Evolutionary conservation across 2,329 filamentous ascomycete species (phyloP).

Genomic region (Mariannaea elegans): DNA sequence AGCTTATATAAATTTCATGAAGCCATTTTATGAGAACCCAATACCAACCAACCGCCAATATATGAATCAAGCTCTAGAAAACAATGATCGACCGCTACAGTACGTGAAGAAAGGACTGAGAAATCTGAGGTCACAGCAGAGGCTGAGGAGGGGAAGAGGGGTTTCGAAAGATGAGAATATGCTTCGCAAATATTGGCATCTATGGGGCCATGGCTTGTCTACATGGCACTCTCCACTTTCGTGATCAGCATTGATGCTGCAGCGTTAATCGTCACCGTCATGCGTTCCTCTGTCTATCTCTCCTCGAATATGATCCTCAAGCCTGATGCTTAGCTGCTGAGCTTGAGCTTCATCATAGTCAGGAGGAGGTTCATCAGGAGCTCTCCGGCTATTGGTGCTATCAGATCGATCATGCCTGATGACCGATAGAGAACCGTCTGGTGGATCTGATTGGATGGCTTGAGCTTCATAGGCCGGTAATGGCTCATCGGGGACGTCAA

Average conservation of each 20-base stretch:
- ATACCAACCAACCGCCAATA: conserved; percentile 16
- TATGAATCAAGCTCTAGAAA: conserved; percentile 25
- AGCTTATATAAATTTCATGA: conserved; percentile 13
- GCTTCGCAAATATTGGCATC: conserved; percentile 32
- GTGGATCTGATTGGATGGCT: conserved; percentile 42
- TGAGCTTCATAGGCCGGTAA: conserved; percentile 84
- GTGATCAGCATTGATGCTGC: conserved; percentile 20
- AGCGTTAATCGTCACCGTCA: conserved; percentile 40
- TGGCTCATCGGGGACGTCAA: conserved; percentile 82
- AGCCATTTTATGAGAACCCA: conserved; percentile 18
- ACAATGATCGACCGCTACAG: conserved; percentile 18
- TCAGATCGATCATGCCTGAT: conserved; percentile 45
- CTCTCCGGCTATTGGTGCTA: conserved; percentile 50
- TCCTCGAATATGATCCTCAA: conserved; percentile 77
- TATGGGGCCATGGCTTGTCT: conserved; percentile 28
- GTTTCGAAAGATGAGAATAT: conserved; percentile 12
- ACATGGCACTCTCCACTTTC: conserved; percentile 20
- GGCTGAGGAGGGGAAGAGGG: background rate
- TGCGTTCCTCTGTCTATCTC: conserved; percentile 70
- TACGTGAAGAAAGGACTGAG: conserved; percentile 17
- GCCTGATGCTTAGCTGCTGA: conserved; percentile 65
- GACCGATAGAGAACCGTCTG: conserved; percentile 34
- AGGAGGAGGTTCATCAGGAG: conserved; percentile 81
- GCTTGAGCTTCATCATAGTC: conserved; percentile 91
- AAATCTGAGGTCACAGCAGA: conserved; percentile 1